Conservation (phyloP, 148 eudicot genomes). For the Hydrangea macrophylla region DNA sequence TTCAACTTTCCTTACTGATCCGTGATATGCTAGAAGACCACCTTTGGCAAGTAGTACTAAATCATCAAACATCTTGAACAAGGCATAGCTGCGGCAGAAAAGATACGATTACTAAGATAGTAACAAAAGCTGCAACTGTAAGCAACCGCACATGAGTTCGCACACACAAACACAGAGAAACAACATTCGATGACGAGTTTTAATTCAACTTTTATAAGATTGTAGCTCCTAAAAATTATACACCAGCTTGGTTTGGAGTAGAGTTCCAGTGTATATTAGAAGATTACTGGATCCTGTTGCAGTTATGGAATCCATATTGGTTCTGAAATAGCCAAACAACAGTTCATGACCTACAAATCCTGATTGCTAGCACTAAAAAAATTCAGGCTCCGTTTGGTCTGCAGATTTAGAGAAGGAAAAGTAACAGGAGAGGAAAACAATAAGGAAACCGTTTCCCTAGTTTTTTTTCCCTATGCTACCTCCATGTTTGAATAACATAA, state of each 20-base stretch:
- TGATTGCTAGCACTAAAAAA: background rate
- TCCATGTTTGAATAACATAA: too few relatives aligned
- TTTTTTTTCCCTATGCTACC: too few relatives aligned
- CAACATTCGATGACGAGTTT: background rate
- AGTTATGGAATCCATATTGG: background rate
- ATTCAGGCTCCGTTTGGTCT: too few relatives aligned
- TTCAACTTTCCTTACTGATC: conserved; percentile 40
- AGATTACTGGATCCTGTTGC: too few relatives aligned
- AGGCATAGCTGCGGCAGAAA: conserved; percentile 38
- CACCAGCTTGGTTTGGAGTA: background rate
- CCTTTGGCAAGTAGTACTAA: conserved; percentile 51
- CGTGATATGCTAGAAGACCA: conserved; percentile 45
- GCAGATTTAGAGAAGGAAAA: too few relatives aligned
- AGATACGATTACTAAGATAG: conserved; percentile 11
- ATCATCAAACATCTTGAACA: conserved; percentile 54
- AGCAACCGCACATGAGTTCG: background rate
- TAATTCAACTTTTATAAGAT: background rate
- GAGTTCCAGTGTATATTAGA: background rate
- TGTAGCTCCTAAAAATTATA: background rate
- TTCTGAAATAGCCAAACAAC: background rate
- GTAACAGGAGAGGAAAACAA: too few relatives aligned
- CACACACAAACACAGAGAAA: background rate
- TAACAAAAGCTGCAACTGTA: background rate
- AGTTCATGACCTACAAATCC: too few relatives aligned
- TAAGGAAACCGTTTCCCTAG: too few relatives aligned